These are phyloP conservation scores for Boletus pseudopeckii DNA, from an alignment of 768 basidiomycete genomes.

Conservation along the genomic window DNA sequence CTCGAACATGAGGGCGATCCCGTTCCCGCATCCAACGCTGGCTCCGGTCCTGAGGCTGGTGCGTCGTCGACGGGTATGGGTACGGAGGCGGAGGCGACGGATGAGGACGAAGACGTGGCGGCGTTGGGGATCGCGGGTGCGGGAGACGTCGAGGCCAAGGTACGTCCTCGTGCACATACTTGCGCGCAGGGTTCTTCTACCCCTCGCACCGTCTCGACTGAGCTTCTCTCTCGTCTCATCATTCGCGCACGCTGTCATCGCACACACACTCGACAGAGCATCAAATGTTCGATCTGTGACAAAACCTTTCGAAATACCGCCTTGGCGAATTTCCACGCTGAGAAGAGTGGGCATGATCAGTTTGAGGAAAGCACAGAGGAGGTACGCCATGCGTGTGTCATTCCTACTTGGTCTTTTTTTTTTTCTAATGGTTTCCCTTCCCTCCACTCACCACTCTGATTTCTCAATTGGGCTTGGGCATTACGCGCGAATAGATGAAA, in stretches of 20 bases:
- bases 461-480: background rate
- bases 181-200: no score
- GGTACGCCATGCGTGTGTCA: slow-evolving; percentile 37
- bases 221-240: no score
- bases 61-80: slow-evolving; percentile 8
- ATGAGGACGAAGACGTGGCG: slow-evolving; percentile 65
- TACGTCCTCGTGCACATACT: slow-evolving; percentile 21
- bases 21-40: slow-evolving; percentile 59
- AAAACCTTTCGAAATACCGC: slow-evolving; percentile 86
- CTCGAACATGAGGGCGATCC: slow-evolving; percentile 75
- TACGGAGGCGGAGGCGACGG: slow-evolving; percentile 21
- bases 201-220: no score
- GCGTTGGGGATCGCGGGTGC: slow-evolving; percentile 41
- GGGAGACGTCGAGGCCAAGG: slow-evolving; percentile 64
- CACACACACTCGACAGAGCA: slow-evolving; percentile 42
- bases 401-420: no score
- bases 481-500: slow-evolving; percentile 57
- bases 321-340: slow-evolving; percentile 88
- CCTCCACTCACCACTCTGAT: no score
- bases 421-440: no score
- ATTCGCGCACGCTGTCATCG: background rate
- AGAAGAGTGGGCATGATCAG: slow-evolving; percentile 92
- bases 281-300: slow-evolving; percentile 79
- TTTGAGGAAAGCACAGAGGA: slow-evolving; percentile 97
- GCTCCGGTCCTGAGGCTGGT: slow-evolving; percentile 18